phyloP scores from a whole-genome alignment of 2,329 filamentous ascomycete species.

The Paramyrothecium roridum region DNA sequence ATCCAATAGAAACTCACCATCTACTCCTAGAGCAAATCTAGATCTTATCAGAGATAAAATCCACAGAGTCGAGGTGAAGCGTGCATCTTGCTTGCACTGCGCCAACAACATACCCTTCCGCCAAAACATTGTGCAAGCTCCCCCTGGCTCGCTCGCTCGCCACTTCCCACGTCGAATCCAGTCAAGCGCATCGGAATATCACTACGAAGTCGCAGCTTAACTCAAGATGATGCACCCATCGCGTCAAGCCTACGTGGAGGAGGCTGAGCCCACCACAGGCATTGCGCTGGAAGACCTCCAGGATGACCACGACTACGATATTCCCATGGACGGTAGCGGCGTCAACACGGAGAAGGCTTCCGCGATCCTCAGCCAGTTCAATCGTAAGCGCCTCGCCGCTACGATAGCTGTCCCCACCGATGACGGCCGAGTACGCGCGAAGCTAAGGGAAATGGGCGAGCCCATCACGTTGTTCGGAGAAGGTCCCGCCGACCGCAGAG shows the following conservation, averaged over 20 bases:
- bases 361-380: conserved; percentile 82
- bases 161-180: too few species aligned
- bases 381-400: conserved; percentile 84
- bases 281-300: conserved; percentile 50
- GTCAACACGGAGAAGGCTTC: conserved; percentile 79
- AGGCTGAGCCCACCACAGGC: conserved; percentile 57
- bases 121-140: too few species aligned
- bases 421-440: conserved; percentile 78
- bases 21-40: too few species aligned
- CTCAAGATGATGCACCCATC: conserved; percentile 74
- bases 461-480: conserved; percentile 95
- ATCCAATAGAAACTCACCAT: too few species aligned
- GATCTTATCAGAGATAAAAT: too few species aligned
- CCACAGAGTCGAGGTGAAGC: too few species aligned
- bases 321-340: conserved; percentile 63
- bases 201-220: not conserved
- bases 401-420: conserved; percentile 92
- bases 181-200: too few species aligned
- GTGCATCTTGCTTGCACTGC: too few species aligned
- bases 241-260: conserved; percentile 91
- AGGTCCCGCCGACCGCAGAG: conserved; percentile 78
- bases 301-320: conserved; percentile 79
- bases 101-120: too few species aligned
- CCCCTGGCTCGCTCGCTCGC: too few species aligned
- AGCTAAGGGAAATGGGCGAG: conserved; percentile 82